A percentile compares a stretch with the other conserved stretches of the same genome.
Conservation (phyloP, 495 filamentous ascomycete species). For the Podospora conica region DNA sequence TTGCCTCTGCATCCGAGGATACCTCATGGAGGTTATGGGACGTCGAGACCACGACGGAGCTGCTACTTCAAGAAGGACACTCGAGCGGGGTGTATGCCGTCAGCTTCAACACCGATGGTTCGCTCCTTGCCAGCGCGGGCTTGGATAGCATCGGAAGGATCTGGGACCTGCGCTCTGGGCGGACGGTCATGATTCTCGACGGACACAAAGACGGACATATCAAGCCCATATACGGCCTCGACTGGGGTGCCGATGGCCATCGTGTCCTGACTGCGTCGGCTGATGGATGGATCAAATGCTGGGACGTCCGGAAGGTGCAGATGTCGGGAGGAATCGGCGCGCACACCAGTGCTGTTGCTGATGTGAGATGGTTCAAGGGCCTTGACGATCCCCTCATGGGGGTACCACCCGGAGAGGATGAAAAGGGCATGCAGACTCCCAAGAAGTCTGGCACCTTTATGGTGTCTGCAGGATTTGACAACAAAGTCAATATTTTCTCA, state of each 20-base stretch:
- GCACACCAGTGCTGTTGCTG: conserved; percentile 85
- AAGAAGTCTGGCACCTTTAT: conserved; percentile 82
- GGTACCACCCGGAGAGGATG: conserved; percentile 51
- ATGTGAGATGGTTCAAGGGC: conserved; percentile 91
- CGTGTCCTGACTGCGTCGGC: conserved; percentile 83
- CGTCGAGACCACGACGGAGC: conserved; percentile 71
- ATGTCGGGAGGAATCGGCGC: conserved; percentile 80
- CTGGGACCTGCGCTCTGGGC: conserved; percentile 92
- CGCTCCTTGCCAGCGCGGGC: conserved; percentile 81
- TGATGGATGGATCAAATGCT: conserved; percentile 95
- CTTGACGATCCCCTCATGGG: conserved; percentile 56
- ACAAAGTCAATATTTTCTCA: conserved; percentile 90
- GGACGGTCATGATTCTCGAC: conserved; percentile 93
- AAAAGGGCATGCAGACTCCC: conserved; percentile 54
- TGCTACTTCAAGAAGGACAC: conserved; percentile 91
- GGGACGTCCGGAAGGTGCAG: conserved; percentile 87
- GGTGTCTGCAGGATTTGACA: conserved; percentile 86
- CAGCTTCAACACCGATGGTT: conserved; percentile 84
- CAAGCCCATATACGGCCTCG: conserved; percentile 82
- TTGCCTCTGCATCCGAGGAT: conserved; percentile 91
- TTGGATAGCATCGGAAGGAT: conserved; percentile 91
- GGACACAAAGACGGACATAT: conserved; percentile 78
- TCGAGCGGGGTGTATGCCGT: conserved; percentile 85
- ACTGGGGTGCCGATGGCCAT: conserved; percentile 88
- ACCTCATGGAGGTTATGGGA: conserved; percentile 99